Percentiles rank a stretch among this genome's conserved stretches.
phyloP scores from a whole-genome alignment of 768 basidiomycete genomes.

The Collybiopsis luxurians region DNA sequence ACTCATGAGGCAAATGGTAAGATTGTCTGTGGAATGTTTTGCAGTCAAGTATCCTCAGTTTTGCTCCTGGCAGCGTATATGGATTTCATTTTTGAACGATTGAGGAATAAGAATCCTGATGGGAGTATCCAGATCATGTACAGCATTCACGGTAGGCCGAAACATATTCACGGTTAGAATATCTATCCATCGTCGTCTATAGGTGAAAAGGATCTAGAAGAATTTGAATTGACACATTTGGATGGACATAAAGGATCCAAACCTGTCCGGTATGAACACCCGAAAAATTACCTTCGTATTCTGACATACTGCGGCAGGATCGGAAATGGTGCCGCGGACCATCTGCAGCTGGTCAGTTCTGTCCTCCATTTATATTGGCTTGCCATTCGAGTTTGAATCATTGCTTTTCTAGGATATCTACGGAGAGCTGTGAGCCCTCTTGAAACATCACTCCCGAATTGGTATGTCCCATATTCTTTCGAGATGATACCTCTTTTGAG shows the following conservation, averaged over 20 bases:
- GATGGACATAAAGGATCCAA: slow-evolving; percentile 86
- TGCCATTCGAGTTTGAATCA: too few species aligned
- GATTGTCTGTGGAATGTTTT: slow-evolving; percentile 12
- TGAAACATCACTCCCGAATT: not conserved
- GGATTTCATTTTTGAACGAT: slow-evolving; percentile 85
- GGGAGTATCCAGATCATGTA: slow-evolving; percentile 97
- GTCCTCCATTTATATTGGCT: too few species aligned
- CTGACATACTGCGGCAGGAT: slow-evolving; percentile 55
- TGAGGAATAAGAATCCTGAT: slow-evolving; percentile 83
- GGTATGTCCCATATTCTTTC: not conserved
- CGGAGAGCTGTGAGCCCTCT: slow-evolving; percentile 71
- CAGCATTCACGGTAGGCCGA: slow-evolving; percentile 75
- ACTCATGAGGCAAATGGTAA: slow-evolving; percentile 89
- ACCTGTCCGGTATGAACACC: slow-evolving; percentile 57
- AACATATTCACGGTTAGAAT: not conserved
- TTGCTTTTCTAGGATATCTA: slow-evolving; percentile 79
- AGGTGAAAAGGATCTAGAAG: slow-evolving; percentile 79
- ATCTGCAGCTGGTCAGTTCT: slow-evolving; percentile 71
- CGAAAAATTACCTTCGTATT: not conserved
- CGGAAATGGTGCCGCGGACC: slow-evolving; percentile 95
- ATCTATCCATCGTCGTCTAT: not conserved
- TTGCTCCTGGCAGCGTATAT: slow-evolving; percentile 59
- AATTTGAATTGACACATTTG: slow-evolving; percentile 80
- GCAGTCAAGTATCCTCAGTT: not conserved
- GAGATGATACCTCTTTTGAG: not conserved